Evolutionary conservation across 129 eudicot species (phyloP), one percentile per base, ranked within the genome.

Genomic region (Flaveria linearis): DNA sequence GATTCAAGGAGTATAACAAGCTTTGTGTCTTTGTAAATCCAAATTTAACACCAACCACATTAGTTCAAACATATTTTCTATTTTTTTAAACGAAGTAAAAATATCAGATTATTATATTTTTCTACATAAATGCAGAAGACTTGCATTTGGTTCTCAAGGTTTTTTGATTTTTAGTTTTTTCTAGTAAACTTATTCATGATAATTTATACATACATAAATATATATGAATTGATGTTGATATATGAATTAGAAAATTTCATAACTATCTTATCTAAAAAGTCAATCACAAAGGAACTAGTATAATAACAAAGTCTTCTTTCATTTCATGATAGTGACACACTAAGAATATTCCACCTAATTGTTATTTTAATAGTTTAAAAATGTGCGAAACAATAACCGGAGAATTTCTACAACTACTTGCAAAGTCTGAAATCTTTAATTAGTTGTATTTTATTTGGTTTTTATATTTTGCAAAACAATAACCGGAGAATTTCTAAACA

Each of bases 371-470:
- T n/a, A 55, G 18, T 6, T 18, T 7, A 2, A 9, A 18, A 17
- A 20, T 56, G 14, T 56, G 30, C 30, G 13, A 56, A 36, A 36
- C 41, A 36, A 36, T 5, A 5, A 5, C 41, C 7, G 41, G 7
- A 36, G 7, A 36, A 36, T 36, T 36, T 36, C 41, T 36, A 36
- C 41, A 36, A 36, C 41, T 36, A 56, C 62, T 56, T 18, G 62
- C 3, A 56, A 56, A 56, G 62, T 56, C 62, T 36, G 9, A 18
- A 18, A 9, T 18, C 62, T 36, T 36, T 36, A 36, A 36, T 9
- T 56, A 56, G 30, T 56, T 56, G 62, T 23, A 56, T 56, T 56
- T 56, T 56, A 20, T 56, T 56, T 17, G 9, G 62, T 56, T 56
- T 45, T 45, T 36, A 36, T 36, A 36, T 36, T 36, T 36, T 36